Evolutionary conservation across 1,284 basidiomycete genomes (phyloP).

Genomic region (Ustilago cynodontis): DNA sequence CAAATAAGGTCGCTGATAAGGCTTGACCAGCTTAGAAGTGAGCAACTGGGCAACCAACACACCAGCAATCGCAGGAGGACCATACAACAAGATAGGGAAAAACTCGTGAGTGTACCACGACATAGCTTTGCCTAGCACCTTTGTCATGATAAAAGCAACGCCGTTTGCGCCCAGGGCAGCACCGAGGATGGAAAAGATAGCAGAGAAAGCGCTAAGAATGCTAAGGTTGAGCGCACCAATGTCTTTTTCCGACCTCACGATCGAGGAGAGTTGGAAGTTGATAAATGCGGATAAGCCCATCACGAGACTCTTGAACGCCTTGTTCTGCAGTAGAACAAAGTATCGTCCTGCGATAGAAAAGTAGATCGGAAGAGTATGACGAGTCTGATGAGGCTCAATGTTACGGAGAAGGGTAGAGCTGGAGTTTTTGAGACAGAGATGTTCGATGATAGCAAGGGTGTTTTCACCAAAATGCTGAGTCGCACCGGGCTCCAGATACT

Average conservation of each 20-base stretch:
- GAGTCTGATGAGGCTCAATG: slow-evolving; percentile 36
- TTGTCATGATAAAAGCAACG: slow-evolving; percentile 80
- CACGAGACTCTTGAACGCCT: slow-evolving; percentile 66
- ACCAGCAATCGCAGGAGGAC: slow-evolving; percentile 76
- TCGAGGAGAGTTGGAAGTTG: slow-evolving; percentile 67
- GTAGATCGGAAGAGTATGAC: slow-evolving; percentile 78
- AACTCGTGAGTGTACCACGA: slow-evolving; percentile 76
- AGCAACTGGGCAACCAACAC: slow-evolving; percentile 77
- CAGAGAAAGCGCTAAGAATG: slow-evolving; percentile 53
- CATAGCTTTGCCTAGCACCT: slow-evolving; percentile 75
- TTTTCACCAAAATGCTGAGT: slow-evolving; percentile 92
- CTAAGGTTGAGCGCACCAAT: slow-evolving; percentile 54
- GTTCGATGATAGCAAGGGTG: slow-evolving; percentile 81
- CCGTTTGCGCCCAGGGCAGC: slow-evolving; percentile 77
- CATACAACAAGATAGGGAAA: slow-evolving; percentile 81
- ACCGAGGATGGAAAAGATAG: slow-evolving; percentile 67
- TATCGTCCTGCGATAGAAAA: slow-evolving; percentile 70
- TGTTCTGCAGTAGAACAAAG: slow-evolving; percentile 73
- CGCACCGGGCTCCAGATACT: slow-evolving; percentile 83
- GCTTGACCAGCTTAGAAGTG: slow-evolving; percentile 74
- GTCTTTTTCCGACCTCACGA: slow-evolving; percentile 68
- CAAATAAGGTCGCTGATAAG: slow-evolving; percentile 59
- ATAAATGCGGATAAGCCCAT: slow-evolving; percentile 62
- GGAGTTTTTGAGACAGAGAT: slow-evolving; percentile 75
- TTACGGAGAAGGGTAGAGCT: slow-evolving; percentile 64